A percentile compares a stretch with the other conserved stretches of the same genome.
These are phyloP conservation scores for Tricholoma sp. DNA, from an alignment of 768 basidiomycete species.

Conservation along the genomic window DNA sequence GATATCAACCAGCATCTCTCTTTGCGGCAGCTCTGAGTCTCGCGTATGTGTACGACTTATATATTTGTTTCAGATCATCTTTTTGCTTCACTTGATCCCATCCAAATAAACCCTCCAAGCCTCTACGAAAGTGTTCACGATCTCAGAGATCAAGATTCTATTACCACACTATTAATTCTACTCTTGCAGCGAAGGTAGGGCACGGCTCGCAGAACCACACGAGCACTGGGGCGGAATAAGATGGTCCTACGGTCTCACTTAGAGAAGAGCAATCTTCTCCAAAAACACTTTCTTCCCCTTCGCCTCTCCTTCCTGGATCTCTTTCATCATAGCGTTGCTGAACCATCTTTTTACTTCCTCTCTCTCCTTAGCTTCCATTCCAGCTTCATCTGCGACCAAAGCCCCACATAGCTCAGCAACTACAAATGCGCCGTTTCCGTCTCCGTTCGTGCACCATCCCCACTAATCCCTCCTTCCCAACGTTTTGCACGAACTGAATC, in stretches of 20 bases:
- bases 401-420: conserved; percentile 69
- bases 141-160: too few species aligned
- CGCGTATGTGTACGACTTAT: too few species aligned
- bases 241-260: neutral
- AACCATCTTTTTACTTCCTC: conserved; percentile 57
- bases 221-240: too few species aligned
- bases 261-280: conserved; percentile 44
- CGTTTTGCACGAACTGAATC: conserved; percentile 43
- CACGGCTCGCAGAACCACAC: too few species aligned
- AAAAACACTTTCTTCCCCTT: conserved; percentile 73
- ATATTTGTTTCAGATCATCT: too few species aligned
- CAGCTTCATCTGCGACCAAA: conserved; percentile 30
- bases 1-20: too few species aligned
- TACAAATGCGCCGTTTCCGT: conserved; percentile 66
- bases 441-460: conserved; percentile 53
- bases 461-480: conserved; percentile 47
- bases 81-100: too few species aligned
- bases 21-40: too few species aligned
- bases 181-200: too few species aligned
- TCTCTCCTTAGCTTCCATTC: conserved; percentile 24
- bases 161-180: too few species aligned
- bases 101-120: too few species aligned
- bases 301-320: conserved; percentile 48
- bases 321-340: conserved; percentile 35
- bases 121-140: too few species aligned